Evolutionary conservation across 2,329 filamentous ascomycete species (phyloP).

Genomic region (Colletotrichum kahawae): DNA sequence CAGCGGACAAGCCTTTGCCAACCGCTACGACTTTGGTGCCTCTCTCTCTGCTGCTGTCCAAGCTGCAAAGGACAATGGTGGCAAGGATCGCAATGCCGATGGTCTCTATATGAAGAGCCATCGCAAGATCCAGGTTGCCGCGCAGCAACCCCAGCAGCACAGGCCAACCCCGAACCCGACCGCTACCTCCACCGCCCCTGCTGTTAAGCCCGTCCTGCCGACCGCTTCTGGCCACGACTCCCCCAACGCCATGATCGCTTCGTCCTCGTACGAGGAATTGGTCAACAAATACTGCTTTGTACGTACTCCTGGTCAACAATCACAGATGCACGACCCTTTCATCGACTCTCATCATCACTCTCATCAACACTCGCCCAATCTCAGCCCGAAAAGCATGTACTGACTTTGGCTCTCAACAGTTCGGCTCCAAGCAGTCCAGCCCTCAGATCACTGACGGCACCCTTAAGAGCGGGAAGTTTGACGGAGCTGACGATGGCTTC

Average conservation of each 20-base stretch:
- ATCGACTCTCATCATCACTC: conserved; percentile 19
- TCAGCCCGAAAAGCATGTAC: conserved; percentile 33
- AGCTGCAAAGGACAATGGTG: conserved; percentile 69
- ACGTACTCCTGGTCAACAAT: conserved; percentile 65
- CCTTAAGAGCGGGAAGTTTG: conserved; percentile 45
- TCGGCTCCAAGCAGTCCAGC: conserved; percentile 64
- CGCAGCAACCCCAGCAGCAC: conserved; percentile 19
- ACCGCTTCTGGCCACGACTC: conserved; percentile 52
- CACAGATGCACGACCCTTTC: conserved; percentile 26
- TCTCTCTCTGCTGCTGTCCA: conserved; percentile 85
- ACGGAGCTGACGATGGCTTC: conserved; percentile 44
- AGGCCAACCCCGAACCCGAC: background rate
- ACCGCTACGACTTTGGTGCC: conserved; percentile 95
- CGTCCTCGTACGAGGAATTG: conserved; percentile 92
- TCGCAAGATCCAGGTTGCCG: conserved; percentile 37
- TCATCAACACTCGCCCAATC: conserved; percentile 1
- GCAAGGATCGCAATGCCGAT: conserved; percentile 55
- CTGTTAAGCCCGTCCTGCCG: conserved; percentile 5
- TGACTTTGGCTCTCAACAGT: conserved; percentile 53
- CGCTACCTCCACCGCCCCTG: conserved; percentile 5
- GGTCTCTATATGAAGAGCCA: conserved; percentile 62
- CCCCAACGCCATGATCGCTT: conserved; percentile 68
- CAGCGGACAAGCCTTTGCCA: conserved; percentile 80
- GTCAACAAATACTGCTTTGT: conserved; percentile 99
- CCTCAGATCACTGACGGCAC: conserved; percentile 56